These are phyloP conservation scores for Cerrena zonata DNA, from an alignment of 1,284 basidiomycete species.

Conservation along the genomic window DNA sequence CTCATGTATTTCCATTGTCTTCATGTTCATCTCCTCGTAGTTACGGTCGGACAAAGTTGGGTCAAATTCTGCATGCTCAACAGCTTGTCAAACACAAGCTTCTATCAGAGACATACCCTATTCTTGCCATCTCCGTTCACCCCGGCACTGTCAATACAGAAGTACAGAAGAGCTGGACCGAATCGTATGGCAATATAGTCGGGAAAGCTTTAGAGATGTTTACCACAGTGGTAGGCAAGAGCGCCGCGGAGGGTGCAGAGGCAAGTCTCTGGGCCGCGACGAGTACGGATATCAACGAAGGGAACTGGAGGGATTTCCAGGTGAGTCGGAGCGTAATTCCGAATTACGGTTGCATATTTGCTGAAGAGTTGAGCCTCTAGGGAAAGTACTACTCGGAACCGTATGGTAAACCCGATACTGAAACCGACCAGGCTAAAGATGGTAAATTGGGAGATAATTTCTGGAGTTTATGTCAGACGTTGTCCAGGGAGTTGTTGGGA, in stretches of 20 bases:
- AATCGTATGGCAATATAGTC: constrained; percentile 24
- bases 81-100: constrained; percentile 25
- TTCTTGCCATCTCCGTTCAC: constrained; percentile 27
- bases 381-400: constrained; percentile 28
- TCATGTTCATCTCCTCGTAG: constrained; percentile 7
- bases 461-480: constrained; percentile 23
- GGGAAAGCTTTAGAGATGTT: constrained; percentile 22
- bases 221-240: constrained; percentile 21
- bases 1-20: neutral
- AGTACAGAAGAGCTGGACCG: constrained; percentile 23
- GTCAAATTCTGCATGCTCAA: constrained; percentile 22
- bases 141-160: constrained; percentile 29
- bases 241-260: constrained; percentile 26
- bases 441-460: constrained; percentile 20
- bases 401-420: constrained; percentile 23
- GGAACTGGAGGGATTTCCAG: constrained; percentile 28
- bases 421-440: constrained; percentile 24
- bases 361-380: constrained; percentile 9
- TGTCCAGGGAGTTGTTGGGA: constrained; percentile 23
- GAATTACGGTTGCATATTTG: neutral
- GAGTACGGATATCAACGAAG: constrained; percentile 24
- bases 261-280: constrained; percentile 29
- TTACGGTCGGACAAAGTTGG: constrained; percentile 26
- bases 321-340: constrained; percentile 11
- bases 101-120: constrained; percentile 12